phyloP scores from a whole-genome alignment of 257 asterid species.

The Oldenlandia corymbosa region DNA sequence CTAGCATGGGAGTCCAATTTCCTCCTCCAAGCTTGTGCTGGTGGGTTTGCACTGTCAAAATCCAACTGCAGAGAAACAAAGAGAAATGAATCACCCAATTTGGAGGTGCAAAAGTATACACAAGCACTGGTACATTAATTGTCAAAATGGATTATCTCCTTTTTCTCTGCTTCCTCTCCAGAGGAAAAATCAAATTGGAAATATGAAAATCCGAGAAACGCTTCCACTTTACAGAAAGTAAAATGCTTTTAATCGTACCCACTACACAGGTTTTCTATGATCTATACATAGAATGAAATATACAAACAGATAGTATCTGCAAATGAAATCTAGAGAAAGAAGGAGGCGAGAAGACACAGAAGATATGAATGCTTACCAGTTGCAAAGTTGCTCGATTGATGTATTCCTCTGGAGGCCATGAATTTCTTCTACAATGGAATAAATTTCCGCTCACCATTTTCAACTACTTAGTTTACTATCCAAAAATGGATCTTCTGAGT shows the following conservation, averaged over 20 bases:
- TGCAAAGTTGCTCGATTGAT: constrained; percentile 75
- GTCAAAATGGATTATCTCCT: not conserved
- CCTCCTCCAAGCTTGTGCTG: constrained; percentile 96
- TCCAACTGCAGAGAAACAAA: constrained; percentile 54
- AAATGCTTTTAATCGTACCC: not conserved
- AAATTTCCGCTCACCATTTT: constrained; percentile 83
- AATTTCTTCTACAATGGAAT: constrained; percentile 78
- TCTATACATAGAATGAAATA: not conserved
- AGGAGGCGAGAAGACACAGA: not conserved
- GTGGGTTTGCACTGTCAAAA: constrained; percentile 86
- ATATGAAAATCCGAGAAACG: not conserved
- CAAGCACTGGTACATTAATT: too few relatives aligned
- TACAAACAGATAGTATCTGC: too few relatives aligned
- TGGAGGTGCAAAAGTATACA: not conserved
- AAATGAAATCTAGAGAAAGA: not conserved
- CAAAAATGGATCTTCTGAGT: constrained; percentile 17
- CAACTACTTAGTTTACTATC: not conserved
- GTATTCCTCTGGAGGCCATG: constrained; percentile 98
- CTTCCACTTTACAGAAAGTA: not conserved
- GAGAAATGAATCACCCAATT: constrained; percentile 10
- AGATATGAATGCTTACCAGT: constrained; percentile 51
- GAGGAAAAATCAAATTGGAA: too few relatives aligned
- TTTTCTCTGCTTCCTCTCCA: not conserved
- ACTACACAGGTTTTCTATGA: not conserved
- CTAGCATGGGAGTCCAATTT: constrained; percentile 77